Evolutionary conservation across 208 protist species (phyloP), one percentile per base, ranked within the genome.

Genomic region (Histomonas meleagridis): DNA sequence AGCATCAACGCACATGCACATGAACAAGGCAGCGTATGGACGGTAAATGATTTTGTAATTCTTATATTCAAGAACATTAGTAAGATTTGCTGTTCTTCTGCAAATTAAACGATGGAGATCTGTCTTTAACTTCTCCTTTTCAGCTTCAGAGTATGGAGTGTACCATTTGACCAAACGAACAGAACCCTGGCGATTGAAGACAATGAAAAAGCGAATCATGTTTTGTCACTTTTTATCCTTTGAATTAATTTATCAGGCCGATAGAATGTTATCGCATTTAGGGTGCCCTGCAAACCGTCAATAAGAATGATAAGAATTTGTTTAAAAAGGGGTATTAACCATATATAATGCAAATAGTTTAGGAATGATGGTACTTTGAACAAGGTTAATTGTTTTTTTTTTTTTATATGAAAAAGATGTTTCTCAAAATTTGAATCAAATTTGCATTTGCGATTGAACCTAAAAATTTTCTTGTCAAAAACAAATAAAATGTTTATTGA

Each of bases 41-140:
- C 62, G 53, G 51, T 92, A 92, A 23, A 92, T 78, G 38, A 92
- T 76, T 57, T 78, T 92, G 62, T 78, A 92, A 10, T 92, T 78
- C 46, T 70, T 62, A n/a, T 76, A 78, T 78, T 92, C 90, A 40
- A 76, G 55, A 23, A 76, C 46, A 81, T 92, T 92, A 14, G 62
- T 91, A 21, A 91, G 38, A 46, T 91, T 91, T 46, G 49, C 4
- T 21, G 49, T 60, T 65, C 86, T 28, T 1, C 55, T 12, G 49
- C 53, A 69, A 60, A 91, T 53, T 10, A 91, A 43, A 51, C 86
- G 86, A 32, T 91, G 86, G 38, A 91, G 32, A 60, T 91, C 86
- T 7, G 32, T 69, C 26, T 91, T 65, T 26, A 91, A 46, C 46
- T 86, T 86, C 5, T 91, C 60, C 55, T 91, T 91, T 35, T 91